Base-by-base conservation (phyloP, 2,329 filamentous ascomycete species). In the Madurella mycetomatis region DNA sequence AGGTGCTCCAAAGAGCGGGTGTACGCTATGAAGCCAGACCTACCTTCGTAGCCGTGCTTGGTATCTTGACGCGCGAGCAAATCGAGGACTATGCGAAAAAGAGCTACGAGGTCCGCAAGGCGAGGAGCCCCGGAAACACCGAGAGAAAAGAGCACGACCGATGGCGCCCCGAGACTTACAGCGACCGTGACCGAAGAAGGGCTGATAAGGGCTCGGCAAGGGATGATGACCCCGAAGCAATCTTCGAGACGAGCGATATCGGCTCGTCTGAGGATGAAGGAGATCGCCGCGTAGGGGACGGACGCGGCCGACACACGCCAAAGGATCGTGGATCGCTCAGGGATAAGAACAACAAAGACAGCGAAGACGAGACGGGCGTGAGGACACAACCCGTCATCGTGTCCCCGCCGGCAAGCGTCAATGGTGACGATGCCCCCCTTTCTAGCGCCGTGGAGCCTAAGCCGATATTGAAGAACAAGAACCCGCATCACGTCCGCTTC, bases 391-490 rank as follows among this genome's bases (percentile, higher is more conserved):
- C 73, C 0, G 67, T 72, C 55, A 75, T 77, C 48, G 74, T 76
- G 4, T 69, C 66, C 7, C 64, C 67, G 8, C 72, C 68, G 1
- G 60, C 59, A 1, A 61, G 60, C 41, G 62, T 61, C 39, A 67
- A 65, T 53, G 55, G 60, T 25, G 63, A 66, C n/a, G 52, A 65
- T 5, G 67, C 65, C 1, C 69, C 71, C 1, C 67, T 72, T 0
- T 63, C 70, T 3, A 60, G 60, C 30, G 73, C 69, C 2, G 68
- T 72, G 0, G 67, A 63, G 53, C 81, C 81, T 1, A 83, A 82
- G 61, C 76, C 80, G 5, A 84, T 84, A n/a, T 70, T 84, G 16
- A 84, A 84, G 70, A 84, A 84, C 64, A 77, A 75, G 61, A 81
- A 82, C 56, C 76, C 77, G 45, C 78, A 83, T 55, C 78, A 78